Conservation (phyloP, 2,329 filamentous ascomycete species). For the Metarhizium rileyi region DNA sequence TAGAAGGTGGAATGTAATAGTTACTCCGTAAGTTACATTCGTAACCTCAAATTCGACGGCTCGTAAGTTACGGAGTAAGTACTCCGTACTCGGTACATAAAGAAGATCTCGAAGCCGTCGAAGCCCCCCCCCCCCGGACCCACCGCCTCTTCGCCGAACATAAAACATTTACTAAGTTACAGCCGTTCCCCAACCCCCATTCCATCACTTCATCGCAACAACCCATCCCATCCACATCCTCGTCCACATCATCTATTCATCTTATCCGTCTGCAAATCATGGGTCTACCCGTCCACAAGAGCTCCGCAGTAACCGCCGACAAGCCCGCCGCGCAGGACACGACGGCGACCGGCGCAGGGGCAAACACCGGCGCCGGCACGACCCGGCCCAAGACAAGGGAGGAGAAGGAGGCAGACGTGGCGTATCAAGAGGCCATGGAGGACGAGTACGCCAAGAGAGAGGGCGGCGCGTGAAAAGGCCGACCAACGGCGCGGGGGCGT, state of each 20-base stretch:
- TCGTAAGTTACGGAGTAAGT: no score
- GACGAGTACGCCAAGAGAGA: slow-evolving; percentile 47
- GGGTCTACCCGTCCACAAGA: background rate
- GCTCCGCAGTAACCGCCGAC: background rate
- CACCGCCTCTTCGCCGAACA: no score
- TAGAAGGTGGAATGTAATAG: no score
- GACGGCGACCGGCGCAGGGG: slow-evolving; percentile 31
- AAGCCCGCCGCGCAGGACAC: slow-evolving; percentile 1
- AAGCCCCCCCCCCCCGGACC: no score
- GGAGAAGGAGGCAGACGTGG: slow-evolving; percentile 37
- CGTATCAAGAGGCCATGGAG: slow-evolving; percentile 44
- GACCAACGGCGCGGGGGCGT: no score
- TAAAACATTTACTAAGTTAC: no score
- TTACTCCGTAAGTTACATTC: no score
- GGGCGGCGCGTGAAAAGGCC: slow-evolving; percentile 24
- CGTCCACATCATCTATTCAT: background rate
- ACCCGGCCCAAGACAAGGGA: slow-evolving; percentile 38
- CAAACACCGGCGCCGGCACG: slow-evolving; percentile 37
- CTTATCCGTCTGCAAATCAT: background rate
- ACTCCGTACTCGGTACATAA: no score
- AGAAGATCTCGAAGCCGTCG: no score
- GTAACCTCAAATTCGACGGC: no score
- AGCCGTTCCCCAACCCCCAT: no score
- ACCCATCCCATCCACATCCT: background rate
- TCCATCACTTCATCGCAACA: no score